Evolutionary conservation across 2,329 filamentous ascomycete genomes (phyloP).

Genomic region (Stagonosporopsis cucurbitacearum): DNA sequence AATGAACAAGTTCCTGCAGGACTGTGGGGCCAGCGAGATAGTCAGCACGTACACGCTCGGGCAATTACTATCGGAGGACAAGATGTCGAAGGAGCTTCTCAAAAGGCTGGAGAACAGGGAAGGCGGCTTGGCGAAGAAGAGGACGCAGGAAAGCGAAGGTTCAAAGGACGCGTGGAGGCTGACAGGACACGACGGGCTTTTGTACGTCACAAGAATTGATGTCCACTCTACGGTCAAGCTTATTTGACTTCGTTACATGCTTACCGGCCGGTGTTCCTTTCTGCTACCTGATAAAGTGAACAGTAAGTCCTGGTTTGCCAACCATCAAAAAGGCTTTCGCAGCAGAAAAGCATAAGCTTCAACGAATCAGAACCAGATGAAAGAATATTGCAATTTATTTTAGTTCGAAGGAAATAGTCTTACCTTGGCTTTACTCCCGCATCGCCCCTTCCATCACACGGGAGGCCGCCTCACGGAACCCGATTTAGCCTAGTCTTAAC

Average conservation of each 20-base stretch:
- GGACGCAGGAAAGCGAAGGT: neutral
- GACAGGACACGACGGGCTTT: neutral
- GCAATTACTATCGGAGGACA: neutral
- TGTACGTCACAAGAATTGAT: neutral
- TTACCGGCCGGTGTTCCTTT: too few relatives aligned
- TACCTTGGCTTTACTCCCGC: too few relatives aligned
- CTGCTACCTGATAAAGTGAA: too few relatives aligned
- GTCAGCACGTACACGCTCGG: neutral
- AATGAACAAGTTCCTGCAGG: neutral
- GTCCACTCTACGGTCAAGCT: too few relatives aligned
- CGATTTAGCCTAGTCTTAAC: neutral
- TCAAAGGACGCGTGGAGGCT: neutral
- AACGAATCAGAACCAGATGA: too few relatives aligned
- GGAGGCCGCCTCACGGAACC: neutral
- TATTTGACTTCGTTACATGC: too few relatives aligned
- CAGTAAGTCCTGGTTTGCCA: too few relatives aligned
- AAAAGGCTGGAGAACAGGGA: neutral
- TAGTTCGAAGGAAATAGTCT: too few relatives aligned
- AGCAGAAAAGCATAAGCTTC: too few relatives aligned
- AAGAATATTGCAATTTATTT: too few relatives aligned
- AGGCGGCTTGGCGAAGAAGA: neutral
- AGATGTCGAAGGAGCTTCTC: too few relatives aligned
- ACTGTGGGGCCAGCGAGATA: neutral
- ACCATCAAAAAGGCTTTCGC: too few relatives aligned
- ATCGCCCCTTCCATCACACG: neutral